These are phyloP conservation scores for Benincasa hispida DNA, from an alignment of 306 rosid genomes.

Conservation along the genomic window DNA sequence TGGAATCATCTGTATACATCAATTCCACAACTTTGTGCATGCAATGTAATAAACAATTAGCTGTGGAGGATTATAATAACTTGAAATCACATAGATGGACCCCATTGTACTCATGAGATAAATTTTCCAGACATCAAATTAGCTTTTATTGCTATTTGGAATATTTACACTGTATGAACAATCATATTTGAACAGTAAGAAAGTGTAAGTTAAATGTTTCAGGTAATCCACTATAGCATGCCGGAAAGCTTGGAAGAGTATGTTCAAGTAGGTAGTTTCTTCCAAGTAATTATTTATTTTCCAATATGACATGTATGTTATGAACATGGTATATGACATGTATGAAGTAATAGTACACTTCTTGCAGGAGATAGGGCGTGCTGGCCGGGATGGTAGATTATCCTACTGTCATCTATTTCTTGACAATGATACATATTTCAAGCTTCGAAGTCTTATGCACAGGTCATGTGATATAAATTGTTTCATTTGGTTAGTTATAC, in stretches of 20 bases:
- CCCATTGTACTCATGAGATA: neutral
- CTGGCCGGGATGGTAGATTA: constrained; percentile 86
- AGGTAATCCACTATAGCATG: constrained; percentile 91
- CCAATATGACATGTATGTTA: constrained; percentile 9
- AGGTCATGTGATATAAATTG: constrained; percentile 30
- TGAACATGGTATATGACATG: constrained; percentile 9
- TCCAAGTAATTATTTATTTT: constrained; percentile 3
- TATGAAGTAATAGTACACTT: constrained; percentile 13
- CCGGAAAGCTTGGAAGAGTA: constrained; percentile 95
- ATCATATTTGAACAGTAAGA: neutral
- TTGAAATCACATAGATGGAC: neutral
- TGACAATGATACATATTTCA: constrained; percentile 59
- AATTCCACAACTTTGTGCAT: neutral
- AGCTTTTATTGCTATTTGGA: constrained; percentile 3
- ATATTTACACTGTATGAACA: neutral
- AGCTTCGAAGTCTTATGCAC: constrained; percentile 81
- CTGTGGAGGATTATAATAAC: neutral
- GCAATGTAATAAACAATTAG: neutral
- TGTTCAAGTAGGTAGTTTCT: constrained; percentile 58
- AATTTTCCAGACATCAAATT: neutral
- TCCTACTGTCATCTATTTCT: constrained; percentile 77
- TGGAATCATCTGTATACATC: neutral
- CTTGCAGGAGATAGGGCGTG: constrained; percentile 81
- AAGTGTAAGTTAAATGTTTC: constrained; percentile 14
- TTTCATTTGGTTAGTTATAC: constrained; percentile 1